phyloP scores from a whole-genome alignment of 768 basidiomycete species.

The Lentinula sp. region DNA sequence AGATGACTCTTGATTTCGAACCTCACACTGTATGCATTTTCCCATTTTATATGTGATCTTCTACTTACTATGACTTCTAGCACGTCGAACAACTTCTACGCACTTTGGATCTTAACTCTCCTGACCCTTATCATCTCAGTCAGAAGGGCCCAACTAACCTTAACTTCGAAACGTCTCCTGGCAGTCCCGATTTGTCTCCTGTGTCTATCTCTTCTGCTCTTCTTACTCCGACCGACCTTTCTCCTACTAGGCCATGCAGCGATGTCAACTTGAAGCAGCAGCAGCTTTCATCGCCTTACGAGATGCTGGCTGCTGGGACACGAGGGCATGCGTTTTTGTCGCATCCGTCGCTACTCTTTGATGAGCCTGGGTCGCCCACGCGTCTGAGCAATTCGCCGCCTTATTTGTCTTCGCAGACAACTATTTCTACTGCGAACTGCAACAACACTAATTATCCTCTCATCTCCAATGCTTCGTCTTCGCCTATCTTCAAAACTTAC shows the following conservation, averaged over 20 bases:
- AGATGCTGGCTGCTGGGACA: constrained; percentile 21
- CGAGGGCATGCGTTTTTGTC: constrained; percentile 26
- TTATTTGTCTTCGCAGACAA: neutral
- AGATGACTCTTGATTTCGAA: constrained; percentile 48
- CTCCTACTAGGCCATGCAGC: constrained; percentile 59
- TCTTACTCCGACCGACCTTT: constrained; percentile 69
- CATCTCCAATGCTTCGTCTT: constrained; percentile 7
- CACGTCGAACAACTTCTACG: constrained; percentile 79
- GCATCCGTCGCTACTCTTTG: constrained; percentile 37
- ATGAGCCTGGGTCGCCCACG: constrained; percentile 27
- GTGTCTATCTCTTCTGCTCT: constrained; percentile 66
- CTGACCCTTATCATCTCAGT: constrained; percentile 38
- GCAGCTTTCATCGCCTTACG: constrained; percentile 46
- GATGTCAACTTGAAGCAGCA: constrained; percentile 17
- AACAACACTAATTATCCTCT: neutral
- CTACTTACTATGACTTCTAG: constrained; percentile 27
- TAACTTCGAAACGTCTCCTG: constrained; percentile 37
- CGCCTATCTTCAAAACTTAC: constrained; percentile 12
- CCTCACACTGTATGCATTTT: constrained; percentile 38
- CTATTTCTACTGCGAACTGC: neutral
- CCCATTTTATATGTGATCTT: constrained; percentile 16
- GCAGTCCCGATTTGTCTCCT: constrained; percentile 68
- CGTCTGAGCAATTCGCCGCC: constrained; percentile 8
- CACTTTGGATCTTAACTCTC: constrained; percentile 74
- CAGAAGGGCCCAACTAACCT: constrained; percentile 38